Percentiles rank a stretch among this genome's conserved stretches.
phyloP scores from a whole-genome alignment of 805 yeast genomes.

The Priceomyces fermenticarens region DNA sequence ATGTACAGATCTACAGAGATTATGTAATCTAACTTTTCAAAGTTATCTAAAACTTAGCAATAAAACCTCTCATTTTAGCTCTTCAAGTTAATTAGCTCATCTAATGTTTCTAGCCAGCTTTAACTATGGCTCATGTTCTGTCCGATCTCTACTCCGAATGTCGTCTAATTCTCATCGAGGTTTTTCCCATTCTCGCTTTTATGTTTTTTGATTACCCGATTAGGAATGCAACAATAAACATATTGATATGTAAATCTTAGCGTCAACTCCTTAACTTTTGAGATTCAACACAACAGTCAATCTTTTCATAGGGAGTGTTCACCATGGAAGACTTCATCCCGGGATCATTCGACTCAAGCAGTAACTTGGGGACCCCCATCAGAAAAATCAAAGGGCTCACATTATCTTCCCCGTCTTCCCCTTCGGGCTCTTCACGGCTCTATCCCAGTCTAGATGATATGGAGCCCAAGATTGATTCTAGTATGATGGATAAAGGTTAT shows the following conservation, averaged over 20 bases:
- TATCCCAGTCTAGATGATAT: constrained; percentile 10
- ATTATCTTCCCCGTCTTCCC: constrained; percentile 27
- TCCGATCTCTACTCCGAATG: no score
- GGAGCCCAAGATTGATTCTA: constrained; percentile 10
- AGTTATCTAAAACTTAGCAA: no score
- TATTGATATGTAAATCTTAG: constrained; percentile 1
- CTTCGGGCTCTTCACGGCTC: constrained; percentile 5
- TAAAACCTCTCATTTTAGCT: no score
- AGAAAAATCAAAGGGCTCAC: constrained; percentile 32
- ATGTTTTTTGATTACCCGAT: constrained; percentile 7
- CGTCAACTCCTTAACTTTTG: neutral
- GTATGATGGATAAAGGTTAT: constrained; percentile 44
- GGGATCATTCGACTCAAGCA: constrained; percentile 6
- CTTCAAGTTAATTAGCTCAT: no score
- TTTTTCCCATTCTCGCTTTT: neutral
- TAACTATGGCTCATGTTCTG: no score
- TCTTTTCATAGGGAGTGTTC: no score
- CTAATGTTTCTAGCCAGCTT: no score
- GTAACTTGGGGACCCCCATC: constrained; percentile 36
- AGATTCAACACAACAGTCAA: neutral
- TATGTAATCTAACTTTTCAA: no score
- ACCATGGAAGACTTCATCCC: constrained; percentile 12
- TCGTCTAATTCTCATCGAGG: no score
- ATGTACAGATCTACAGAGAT: no score
- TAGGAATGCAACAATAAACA: constrained; percentile 4